A percentile compares a stretch with the other conserved stretches of the same genome.
Conservation (phyloP, 2,329 filamentous ascomycete species). For the Fusarium udum region DNA sequence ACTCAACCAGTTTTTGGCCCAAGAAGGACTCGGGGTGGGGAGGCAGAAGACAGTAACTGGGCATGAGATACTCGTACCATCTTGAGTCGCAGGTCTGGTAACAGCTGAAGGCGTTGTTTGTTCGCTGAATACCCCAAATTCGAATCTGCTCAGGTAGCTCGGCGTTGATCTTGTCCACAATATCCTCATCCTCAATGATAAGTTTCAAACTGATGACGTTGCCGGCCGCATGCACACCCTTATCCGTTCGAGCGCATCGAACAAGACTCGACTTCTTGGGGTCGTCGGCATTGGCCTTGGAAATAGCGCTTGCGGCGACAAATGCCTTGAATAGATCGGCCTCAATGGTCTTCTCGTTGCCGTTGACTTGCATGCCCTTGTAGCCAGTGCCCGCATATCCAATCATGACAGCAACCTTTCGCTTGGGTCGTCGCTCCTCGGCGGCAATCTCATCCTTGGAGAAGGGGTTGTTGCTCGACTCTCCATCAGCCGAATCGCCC, state of each 20-base stretch:
- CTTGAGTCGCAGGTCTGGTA: slow-evolving; percentile 95
- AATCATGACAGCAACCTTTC: slow-evolving; percentile 94
- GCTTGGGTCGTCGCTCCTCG: slow-evolving; percentile 89
- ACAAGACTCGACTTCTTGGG: slow-evolving; percentile 96
- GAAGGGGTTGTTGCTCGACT: slow-evolving; percentile 58
- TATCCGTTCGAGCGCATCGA: slow-evolving; percentile 94
- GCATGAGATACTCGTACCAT: slow-evolving; percentile 97
- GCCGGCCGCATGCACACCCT: slow-evolving; percentile 94
- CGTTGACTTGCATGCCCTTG: slow-evolving; percentile 93
- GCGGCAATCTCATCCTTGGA: slow-evolving; percentile 84
- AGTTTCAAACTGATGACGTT: slow-evolving; percentile 96
- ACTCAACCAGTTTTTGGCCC: slow-evolving; percentile 82
- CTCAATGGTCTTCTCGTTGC: slow-evolving; percentile 90
- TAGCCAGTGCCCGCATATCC: slow-evolving; percentile 97
- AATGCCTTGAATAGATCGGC: slow-evolving; percentile 94
- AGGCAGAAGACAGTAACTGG: slow-evolving; percentile 89
- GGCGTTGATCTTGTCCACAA: slow-evolving; percentile 91
- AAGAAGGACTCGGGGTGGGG: slow-evolving; percentile 90
- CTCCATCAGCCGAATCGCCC: slow-evolving; percentile 46
- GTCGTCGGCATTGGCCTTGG: slow-evolving; percentile 95
- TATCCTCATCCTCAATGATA: slow-evolving; percentile 89
- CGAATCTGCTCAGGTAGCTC: slow-evolving; percentile 88
- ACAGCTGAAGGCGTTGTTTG: slow-evolving; percentile 90
- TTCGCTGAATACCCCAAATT: slow-evolving; percentile 91
- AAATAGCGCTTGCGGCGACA: slow-evolving; percentile 89